A percentile compares a stretch with the other conserved stretches of the same genome.
These are phyloP conservation scores for Pisolithus thermaeus DNA, from an alignment of 1,284 basidiomycete species.

Conservation along the genomic window DNA sequence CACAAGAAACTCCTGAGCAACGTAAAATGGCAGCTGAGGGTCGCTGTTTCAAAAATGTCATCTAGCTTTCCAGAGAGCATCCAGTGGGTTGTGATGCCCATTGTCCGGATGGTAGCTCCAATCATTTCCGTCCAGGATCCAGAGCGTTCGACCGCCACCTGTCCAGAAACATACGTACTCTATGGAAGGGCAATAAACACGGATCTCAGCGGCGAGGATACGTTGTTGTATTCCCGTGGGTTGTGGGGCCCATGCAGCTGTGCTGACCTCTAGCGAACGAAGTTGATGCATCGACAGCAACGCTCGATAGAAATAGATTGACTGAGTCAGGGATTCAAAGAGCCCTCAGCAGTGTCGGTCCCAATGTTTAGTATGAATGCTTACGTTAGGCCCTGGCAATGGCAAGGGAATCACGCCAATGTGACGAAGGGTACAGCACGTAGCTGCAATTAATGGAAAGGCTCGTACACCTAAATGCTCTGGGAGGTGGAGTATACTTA, in stretches of 20 bases:
- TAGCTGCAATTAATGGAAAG: slow-evolving; percentile 28
- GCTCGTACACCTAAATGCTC: slow-evolving; percentile 20
- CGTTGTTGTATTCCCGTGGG: slow-evolving; percentile 20
- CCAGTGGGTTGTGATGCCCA: slow-evolving; percentile 24
- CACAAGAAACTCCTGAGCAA: slow-evolving; percentile 12
- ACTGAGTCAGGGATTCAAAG: slow-evolving; percentile 12
- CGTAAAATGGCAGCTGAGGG: slow-evolving; percentile 21
- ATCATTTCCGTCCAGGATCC: slow-evolving; percentile 31
- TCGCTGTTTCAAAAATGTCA: slow-evolving; percentile 14
- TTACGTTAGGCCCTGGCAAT: slow-evolving; percentile 24
- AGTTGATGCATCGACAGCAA: slow-evolving; percentile 25
- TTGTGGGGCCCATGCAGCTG: slow-evolving; percentile 25
- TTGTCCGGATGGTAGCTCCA: slow-evolving; percentile 23
- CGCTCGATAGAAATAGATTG: slow-evolving; percentile 20
- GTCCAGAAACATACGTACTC: slow-evolving; percentile 27
- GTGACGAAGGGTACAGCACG: slow-evolving; percentile 28
- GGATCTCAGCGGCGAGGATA: slow-evolving; percentile 27
- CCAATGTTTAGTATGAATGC: slow-evolving; percentile 7
- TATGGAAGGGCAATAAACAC: slow-evolving; percentile 24
- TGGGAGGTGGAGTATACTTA: slow-evolving; percentile 28
- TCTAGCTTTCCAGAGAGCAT: slow-evolving; percentile 24
- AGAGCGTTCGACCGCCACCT: slow-evolving; percentile 23
- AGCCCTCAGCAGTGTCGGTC: slow-evolving; percentile 14
- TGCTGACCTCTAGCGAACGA: slow-evolving; percentile 23
- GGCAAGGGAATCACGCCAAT: slow-evolving; percentile 29